These are phyloP conservation scores for Hansenula anomala DNA, from an alignment of 1,139 yeast genomes.

Conservation along the genomic window DNA sequence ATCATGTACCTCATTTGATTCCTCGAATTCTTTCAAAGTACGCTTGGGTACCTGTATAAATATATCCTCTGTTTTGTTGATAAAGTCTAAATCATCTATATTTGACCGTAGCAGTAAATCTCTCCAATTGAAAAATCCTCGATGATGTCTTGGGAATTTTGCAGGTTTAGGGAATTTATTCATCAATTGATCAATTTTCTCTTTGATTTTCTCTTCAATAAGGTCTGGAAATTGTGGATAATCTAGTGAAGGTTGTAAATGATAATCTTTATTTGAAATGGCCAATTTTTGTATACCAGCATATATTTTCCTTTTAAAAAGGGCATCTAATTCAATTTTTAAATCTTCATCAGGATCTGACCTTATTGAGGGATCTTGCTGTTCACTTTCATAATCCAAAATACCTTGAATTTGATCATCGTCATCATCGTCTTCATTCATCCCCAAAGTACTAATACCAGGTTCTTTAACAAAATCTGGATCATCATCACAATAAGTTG, in stretches of 20 bases:
- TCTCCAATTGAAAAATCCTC: too few relatives aligned
- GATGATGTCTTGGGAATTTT: too few relatives aligned
- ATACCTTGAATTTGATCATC: too few relatives aligned
- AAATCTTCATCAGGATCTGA: constrained; percentile 32
- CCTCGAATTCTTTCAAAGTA: too few relatives aligned
- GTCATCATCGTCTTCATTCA: too few relatives aligned
- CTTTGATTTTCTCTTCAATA: background rate
- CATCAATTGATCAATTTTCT: background rate
- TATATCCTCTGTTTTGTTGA: too few relatives aligned
- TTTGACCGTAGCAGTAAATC: too few relatives aligned
- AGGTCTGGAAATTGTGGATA: background rate
- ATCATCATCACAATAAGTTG: constrained; percentile 29
- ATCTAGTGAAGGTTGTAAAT: background rate
- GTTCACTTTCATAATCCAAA: too few relatives aligned
- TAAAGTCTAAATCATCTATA: too few relatives aligned
- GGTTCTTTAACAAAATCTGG: constrained; percentile 23
- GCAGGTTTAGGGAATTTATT: background rate
- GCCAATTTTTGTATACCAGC: constrained; percentile 1
- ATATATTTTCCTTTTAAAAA: constrained; percentile 31
- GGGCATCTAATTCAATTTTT: constrained; percentile 35
- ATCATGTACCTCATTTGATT: too few relatives aligned
- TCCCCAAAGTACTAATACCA: constrained; percentile 4
- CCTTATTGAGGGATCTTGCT: too few relatives aligned
- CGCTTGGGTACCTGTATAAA: too few relatives aligned
- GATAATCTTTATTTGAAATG: background rate